Percentiles rank a stretch among this genome's conserved stretches.
phyloP scores from a whole-genome alignment of 2,329 filamentous ascomycete genomes.

The Xylariomycetidae sp. region DNA sequence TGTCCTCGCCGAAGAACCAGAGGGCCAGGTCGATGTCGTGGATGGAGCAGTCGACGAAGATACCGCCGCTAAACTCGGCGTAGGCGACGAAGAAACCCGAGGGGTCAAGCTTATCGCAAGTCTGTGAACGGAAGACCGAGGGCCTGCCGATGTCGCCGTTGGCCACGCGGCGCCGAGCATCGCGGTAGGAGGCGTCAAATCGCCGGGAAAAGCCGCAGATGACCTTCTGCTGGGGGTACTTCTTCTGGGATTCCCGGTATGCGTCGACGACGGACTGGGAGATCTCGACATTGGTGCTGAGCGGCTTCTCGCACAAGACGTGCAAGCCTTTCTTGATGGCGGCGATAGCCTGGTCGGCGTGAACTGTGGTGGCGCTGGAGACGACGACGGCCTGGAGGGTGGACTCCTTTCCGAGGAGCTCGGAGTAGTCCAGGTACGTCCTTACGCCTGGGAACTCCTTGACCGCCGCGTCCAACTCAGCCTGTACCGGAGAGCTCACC shows the following conservation, averaged over 20 bases:
- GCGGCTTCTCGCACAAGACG: constrained; percentile 54
- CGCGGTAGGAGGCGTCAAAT: constrained; percentile 60
- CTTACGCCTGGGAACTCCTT: constrained; percentile 38
- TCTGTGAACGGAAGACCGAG: constrained; percentile 57
- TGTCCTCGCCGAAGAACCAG: constrained; percentile 55
- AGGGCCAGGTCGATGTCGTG: constrained; percentile 63
- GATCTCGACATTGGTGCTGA: constrained; percentile 52
- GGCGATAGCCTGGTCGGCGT: constrained; percentile 51
- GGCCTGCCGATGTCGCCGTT: constrained; percentile 53
- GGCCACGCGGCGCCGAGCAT: constrained; percentile 47
- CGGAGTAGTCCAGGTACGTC: constrained; percentile 38
- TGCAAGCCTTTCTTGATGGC: constrained; percentile 49
- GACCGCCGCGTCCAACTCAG: constrained; percentile 38
- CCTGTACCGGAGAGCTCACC: constrained; percentile 39
- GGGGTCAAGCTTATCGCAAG: constrained; percentile 60
- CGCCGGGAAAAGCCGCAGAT: constrained; percentile 61
- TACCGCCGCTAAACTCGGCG: constrained; percentile 58
- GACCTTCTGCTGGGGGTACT: constrained; percentile 54
- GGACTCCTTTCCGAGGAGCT: constrained; percentile 34
- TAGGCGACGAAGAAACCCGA: constrained; percentile 64
- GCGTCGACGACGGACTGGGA: constrained; percentile 55
- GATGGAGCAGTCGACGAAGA: constrained; percentile 65
- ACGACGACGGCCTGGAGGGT: constrained; percentile 38
- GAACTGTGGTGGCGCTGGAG: constrained; percentile 40
- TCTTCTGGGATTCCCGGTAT: constrained; percentile 30